Evolutionary conservation across 1,139 yeast species (phyloP).

Genomic region (Debaryomycetaceae sp.): DNA sequence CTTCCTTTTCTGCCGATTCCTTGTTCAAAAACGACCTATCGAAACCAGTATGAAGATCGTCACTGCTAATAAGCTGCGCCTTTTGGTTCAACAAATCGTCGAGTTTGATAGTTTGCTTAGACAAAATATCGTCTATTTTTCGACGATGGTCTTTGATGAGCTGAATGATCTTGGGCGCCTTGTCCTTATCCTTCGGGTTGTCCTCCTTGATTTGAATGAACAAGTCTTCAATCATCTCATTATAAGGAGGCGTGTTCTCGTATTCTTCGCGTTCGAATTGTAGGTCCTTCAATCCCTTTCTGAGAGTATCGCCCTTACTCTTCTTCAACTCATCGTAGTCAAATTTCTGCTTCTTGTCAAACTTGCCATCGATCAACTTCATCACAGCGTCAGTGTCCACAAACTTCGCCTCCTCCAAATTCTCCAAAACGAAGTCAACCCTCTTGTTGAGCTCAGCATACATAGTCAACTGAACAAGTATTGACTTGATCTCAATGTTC

Average conservation of each 20-base stretch:
- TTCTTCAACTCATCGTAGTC: slow-evolving; percentile 35
- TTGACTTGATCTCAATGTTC: slow-evolving; percentile 68
- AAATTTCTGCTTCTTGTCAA: slow-evolving; percentile 57
- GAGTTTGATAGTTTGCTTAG: slow-evolving; percentile 58
- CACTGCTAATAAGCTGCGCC: slow-evolving; percentile 74
- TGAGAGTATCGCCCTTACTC: slow-evolving; percentile 33
- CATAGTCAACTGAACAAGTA: slow-evolving; percentile 72
- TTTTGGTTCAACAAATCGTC: slow-evolving; percentile 69
- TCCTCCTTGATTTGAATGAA: slow-evolving; percentile 67
- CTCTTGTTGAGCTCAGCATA: slow-evolving; percentile 70
- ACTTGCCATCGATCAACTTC: slow-evolving; percentile 42
- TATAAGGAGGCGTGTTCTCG: slow-evolving; percentile 74
- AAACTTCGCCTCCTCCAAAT: slow-evolving; percentile 40
- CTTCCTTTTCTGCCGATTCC: slow-evolving; percentile 10
- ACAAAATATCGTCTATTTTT: slow-evolving; percentile 64
- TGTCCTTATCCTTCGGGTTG: slow-evolving; percentile 46
- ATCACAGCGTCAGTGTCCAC: slow-evolving; percentile 36
- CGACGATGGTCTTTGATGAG: slow-evolving; percentile 58
- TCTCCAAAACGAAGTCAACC: slow-evolving; percentile 57
- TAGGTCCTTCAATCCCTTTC: slow-evolving; percentile 45
- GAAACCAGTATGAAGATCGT: slow-evolving; percentile 92
- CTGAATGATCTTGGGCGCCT: slow-evolving; percentile 37
- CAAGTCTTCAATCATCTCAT: slow-evolving; percentile 90
- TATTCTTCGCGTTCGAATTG: slow-evolving; percentile 46
- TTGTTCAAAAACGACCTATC: slow-evolving; percentile 79